These are phyloP conservation scores for Melocanna baccifera DNA, from an alignment of 176 grass and related monocot genomes.

Conservation along the genomic window DNA sequence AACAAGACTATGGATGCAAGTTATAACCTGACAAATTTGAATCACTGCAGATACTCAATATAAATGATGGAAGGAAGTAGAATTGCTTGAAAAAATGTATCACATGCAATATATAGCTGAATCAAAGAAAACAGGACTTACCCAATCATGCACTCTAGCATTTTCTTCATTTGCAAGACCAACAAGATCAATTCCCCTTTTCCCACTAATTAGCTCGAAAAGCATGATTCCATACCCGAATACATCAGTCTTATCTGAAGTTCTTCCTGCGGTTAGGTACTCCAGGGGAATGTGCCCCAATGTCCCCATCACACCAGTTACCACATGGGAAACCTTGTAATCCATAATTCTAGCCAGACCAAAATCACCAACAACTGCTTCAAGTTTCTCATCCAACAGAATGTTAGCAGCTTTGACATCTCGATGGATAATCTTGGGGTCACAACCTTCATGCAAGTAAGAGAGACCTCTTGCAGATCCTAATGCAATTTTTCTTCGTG, in stretches of 20 bases:
- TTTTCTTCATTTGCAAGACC: constrained; percentile 26
- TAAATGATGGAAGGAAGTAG: neutral
- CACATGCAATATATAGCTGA: neutral
- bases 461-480: constrained; percentile 37
- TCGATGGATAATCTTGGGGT: constrained; percentile 32
- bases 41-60: neutral
- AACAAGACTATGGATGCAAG: neutral
- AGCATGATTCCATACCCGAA: constrained; percentile 19
- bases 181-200: constrained; percentile 22
- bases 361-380: constrained; percentile 33
- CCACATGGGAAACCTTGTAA: constrained; percentile 12
- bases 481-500: constrained; percentile 40
- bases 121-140: neutral
- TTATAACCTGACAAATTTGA: neutral
- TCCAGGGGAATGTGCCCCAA: constrained; percentile 13
- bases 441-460: constrained; percentile 35
- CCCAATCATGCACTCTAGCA: constrained; percentile 26
- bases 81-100: neutral
- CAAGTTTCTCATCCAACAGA: constrained; percentile 25
- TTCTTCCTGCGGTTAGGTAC: constrained; percentile 9
- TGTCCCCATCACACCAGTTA: constrained; percentile 6
- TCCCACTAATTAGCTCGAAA: constrained; percentile 21
- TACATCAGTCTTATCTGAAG: constrained; percentile 24
- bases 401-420: constrained; percentile 36
- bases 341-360: constrained; percentile 27